Base-by-base conservation (phyloP, 179 eudicot species). In the Nepenthes alata region DNA sequence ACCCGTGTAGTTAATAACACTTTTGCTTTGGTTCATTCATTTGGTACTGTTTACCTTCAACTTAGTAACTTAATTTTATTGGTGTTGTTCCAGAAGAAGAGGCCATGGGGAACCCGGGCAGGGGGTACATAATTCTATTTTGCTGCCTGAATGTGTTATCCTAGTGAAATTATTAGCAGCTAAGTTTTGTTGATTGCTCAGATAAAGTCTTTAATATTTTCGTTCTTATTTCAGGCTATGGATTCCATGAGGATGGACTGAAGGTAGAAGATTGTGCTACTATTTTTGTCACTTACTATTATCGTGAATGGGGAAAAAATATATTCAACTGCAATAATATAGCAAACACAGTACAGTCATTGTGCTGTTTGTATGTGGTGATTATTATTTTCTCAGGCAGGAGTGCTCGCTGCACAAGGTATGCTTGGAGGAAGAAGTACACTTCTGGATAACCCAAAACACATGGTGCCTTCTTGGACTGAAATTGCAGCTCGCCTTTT, bases 231-330 rank as follows among this genome's bases (percentile, higher is more conserved):
- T 62, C 80, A 91, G 98, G 97, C 35, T 86, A 86, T 76, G 95
- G 98, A 35, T 93, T 89, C 72, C 94, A 93, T 62, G 98, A 93
- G 72, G 98, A 93, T 72, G 95, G 97, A 61, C 73, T 93, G 49
- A 93, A 93, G 97, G 98, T 90, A 89, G 4, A 36, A 14, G 1
- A 37, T 49, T 25, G 52, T 5, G 9, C 35, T 25, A 11, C 35
- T 11, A 35, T 54, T 44, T 37, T 47, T 41, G 45, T 41, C 0
- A 41, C 45, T 41, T 4, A 41, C 45, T 41, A 25, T 25, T 25
- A 25, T 25, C 25, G 25, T 25, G 25, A 25, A 25, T 25, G 25
- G 25, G 25, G 25, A 25, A 25, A 25, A 25, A 25, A 25, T 25
- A 25, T 25, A 25, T 25, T 25, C 25, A 4, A 41, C 45, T 41